phyloP scores from a whole-genome alignment of 805 yeast genomes.

The Clavispora santaluciae region DNA sequence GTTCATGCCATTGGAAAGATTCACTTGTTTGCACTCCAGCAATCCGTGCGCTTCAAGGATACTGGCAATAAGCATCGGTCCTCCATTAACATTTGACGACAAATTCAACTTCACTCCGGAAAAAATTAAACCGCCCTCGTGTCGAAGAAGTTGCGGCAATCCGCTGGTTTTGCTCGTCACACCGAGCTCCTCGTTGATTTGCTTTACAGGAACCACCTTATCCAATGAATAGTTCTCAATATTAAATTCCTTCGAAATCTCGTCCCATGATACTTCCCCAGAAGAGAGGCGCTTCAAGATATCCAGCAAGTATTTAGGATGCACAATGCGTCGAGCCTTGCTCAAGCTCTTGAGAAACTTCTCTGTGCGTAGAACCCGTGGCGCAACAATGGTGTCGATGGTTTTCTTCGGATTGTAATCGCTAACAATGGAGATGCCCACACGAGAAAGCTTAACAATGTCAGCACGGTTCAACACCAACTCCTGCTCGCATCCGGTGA shows the following conservation, averaged over 20 bases:
- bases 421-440: slow-evolving; percentile 54
- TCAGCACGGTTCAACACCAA: slow-evolving; percentile 40
- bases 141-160: slow-evolving; percentile 8
- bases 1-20: slow-evolving; percentile 14
- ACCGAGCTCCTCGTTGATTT: slow-evolving; percentile 30
- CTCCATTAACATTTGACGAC: slow-evolving; percentile 57
- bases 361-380: slow-evolving; percentile 78
- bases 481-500: slow-evolving; percentile 61
- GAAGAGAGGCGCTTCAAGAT: slow-evolving; percentile 31
- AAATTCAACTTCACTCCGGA: slow-evolving; percentile 47
- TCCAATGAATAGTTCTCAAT: slow-evolving; percentile 32
- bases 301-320: slow-evolving; percentile 42
- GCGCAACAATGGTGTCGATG: slow-evolving; percentile 61
- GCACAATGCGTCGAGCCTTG: slow-evolving; percentile 46
- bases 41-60: slow-evolving; percentile 62
- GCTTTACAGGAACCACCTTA: slow-evolving; percentile 25
- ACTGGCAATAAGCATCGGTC: slow-evolving; percentile 48
- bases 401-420: slow-evolving; percentile 38
- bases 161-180: slow-evolving; percentile 10
- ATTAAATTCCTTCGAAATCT: slow-evolving; percentile 17
- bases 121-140: slow-evolving; percentile 37
- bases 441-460: slow-evolving; percentile 32
- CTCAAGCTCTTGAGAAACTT: slow-evolving; percentile 75
- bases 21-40: slow-evolving; percentile 19
- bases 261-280: slow-evolving; percentile 20